A percentile compares a stretch with the other conserved stretches of the same genome.
phyloP scores from a whole-genome alignment of 192 early-diverging fungal genomes.

The Backusella macrospora region DNA sequence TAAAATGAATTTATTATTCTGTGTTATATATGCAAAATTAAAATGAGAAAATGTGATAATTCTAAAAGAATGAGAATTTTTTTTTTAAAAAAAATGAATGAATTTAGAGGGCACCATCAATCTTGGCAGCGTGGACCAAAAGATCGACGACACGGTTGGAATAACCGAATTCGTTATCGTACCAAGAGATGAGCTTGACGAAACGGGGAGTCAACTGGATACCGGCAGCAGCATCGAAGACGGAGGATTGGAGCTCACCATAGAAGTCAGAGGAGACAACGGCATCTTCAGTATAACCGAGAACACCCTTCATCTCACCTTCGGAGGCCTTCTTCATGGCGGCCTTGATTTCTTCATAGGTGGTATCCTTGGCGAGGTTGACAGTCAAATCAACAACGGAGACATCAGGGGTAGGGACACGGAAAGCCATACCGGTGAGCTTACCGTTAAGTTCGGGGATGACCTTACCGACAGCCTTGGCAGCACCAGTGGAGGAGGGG shows the following conservation, averaged over 20 bases:
- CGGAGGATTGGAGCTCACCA: slow-evolving; percentile 88
- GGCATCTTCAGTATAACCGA: slow-evolving; percentile 93
- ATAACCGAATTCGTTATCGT: slow-evolving; percentile 93
- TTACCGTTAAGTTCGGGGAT: slow-evolving; percentile 84
- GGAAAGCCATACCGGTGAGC: slow-evolving; percentile 98
- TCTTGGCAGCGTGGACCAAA: slow-evolving; percentile 67
- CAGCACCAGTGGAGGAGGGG: slow-evolving; percentile 96
- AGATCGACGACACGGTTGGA: slow-evolving; percentile 87
- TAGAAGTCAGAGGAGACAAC: slow-evolving; percentile 97
- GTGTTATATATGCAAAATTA: not conserved
- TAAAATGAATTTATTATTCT: not conserved
- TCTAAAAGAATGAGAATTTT: not conserved
- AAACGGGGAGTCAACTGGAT: slow-evolving; percentile 93
- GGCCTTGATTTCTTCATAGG: slow-evolving; percentile 91
- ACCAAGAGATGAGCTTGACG: slow-evolving; percentile 95
- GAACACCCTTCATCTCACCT: slow-evolving; percentile 79
- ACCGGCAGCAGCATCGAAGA: slow-evolving; percentile 97
- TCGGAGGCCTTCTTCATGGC: slow-evolving; percentile 88
- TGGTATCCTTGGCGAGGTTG: slow-evolving; percentile 87
- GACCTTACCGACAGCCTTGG: slow-evolving; percentile 99
- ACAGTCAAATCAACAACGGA: slow-evolving; percentile 98
- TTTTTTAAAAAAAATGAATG: not conserved
- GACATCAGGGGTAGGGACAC: slow-evolving; percentile 92
- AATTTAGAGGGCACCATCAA: slow-evolving; percentile 33
- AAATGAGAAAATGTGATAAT: slow-evolving; percentile 9